Evolutionary conservation across 257 asterid genomes (phyloP).

Genomic region (Nicotiana paniculata): DNA sequence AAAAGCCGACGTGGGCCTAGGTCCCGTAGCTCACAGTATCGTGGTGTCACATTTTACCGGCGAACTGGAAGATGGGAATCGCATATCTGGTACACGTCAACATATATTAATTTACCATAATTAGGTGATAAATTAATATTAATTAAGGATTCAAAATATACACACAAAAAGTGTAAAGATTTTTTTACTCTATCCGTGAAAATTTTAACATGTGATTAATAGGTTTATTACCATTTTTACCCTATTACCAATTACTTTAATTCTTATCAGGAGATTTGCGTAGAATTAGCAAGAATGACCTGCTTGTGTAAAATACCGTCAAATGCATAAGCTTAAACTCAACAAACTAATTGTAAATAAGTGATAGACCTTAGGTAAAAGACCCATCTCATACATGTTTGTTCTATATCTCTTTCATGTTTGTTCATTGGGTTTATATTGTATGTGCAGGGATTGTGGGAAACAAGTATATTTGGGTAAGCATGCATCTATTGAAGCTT

Average conservation of each 20-base stretch:
- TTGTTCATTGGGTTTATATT: conserved; percentile 18
- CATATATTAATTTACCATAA: too few relatives aligned
- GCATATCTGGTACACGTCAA: conserved; percentile 58
- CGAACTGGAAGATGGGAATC: conserved; percentile 99
- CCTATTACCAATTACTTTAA: too few relatives aligned
- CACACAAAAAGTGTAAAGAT: too few relatives aligned
- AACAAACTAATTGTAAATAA: not conserved
- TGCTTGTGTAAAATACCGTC: too few relatives aligned
- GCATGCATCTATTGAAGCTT: conserved; percentile 4
- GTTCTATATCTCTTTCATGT: not conserved
- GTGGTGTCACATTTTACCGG: conserved; percentile 96
- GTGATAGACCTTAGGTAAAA: not conserved
- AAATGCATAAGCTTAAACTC: too few relatives aligned
- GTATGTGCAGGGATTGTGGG: conserved; percentile 85
- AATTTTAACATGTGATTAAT: too few relatives aligned
- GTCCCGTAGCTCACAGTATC: conserved; percentile 90
- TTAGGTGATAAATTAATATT: not conserved
- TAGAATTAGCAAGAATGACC: too few relatives aligned
- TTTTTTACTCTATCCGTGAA: too few relatives aligned
- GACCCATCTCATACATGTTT: not conserved
- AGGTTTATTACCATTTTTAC: too few relatives aligned
- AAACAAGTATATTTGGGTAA: conserved; percentile 92
- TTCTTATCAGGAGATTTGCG: too few relatives aligned
- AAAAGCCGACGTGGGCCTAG: conserved; percentile 97
- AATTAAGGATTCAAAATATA: too few relatives aligned